phyloP scores from a whole-genome alignment of 1,284 basidiomycete genomes.

The Ceratobasidium sp. region DNA sequence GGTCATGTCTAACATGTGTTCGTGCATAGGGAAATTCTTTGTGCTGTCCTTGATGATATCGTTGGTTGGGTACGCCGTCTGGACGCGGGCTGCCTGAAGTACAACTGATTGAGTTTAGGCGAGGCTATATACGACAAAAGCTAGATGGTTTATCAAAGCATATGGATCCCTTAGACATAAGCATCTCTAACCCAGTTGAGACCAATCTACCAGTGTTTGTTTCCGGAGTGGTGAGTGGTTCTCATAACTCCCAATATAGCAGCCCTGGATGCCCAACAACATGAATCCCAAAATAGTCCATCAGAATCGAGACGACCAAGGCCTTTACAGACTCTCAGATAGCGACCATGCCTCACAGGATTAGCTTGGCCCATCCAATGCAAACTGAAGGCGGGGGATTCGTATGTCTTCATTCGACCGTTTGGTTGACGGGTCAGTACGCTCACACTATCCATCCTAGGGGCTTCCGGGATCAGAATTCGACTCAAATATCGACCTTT shows the following conservation, averaged over 20 bases:
- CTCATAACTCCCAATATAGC: neutral
- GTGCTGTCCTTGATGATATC: conserved; percentile 16
- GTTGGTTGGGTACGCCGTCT: neutral
- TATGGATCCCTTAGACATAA: too few relatives aligned
- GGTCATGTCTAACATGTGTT: neutral
- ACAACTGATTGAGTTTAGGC: neutral
- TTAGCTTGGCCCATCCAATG: neutral
- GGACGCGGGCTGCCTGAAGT: neutral
- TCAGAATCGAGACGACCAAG: neutral
- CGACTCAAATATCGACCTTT: too few relatives aligned
- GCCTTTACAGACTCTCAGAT: neutral
- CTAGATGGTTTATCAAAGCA: neutral
- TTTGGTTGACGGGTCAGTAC: too few relatives aligned
- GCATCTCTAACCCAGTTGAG: neutral
- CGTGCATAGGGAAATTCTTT: neutral
- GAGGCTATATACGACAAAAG: conserved; percentile 1
- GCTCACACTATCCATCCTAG: too few relatives aligned
- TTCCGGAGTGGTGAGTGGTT: neutral
- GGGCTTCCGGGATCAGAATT: too few relatives aligned
- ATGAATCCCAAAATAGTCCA: neutral
- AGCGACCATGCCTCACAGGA: neutral
- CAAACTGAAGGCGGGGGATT: too few relatives aligned
- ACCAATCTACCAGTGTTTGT: neutral
- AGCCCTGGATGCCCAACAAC: neutral
- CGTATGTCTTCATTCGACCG: too few relatives aligned